A percentile compares a stretch with the other conserved stretches of the same genome.
phyloP scores from a whole-genome alignment of 2,329 filamentous ascomycete genomes.

The Xylaria arbuscula region DNA sequence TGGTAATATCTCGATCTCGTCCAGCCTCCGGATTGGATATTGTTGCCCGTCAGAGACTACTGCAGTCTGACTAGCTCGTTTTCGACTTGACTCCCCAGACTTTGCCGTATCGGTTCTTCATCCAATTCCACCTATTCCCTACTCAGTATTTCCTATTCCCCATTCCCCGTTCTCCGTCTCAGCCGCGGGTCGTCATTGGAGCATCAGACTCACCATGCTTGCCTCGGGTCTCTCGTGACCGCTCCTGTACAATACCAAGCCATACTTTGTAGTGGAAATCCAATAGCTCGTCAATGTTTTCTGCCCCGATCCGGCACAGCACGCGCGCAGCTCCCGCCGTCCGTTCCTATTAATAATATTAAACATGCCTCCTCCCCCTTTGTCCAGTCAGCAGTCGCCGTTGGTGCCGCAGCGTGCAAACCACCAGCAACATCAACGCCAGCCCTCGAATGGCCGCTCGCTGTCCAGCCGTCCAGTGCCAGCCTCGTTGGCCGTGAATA shows the following conservation, averaged over 20 bases:
- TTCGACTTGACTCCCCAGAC: too few species aligned
- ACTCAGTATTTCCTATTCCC: neutral
- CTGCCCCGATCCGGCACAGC: conserved; percentile 29
- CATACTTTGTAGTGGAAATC: conserved; percentile 27
- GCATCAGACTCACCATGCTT: conserved; percentile 23
- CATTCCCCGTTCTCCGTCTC: conserved; percentile 12
- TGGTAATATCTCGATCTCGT: too few species aligned
- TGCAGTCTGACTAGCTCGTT: conserved; percentile 9
- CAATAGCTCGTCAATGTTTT: conserved; percentile 12
- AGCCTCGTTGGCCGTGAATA: conserved; percentile 25
- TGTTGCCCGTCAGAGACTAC: neutral
- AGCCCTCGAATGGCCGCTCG: conserved; percentile 41
- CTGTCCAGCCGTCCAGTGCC: conserved; percentile 30
- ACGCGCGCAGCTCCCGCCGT: conserved; percentile 2
- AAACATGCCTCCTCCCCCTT: conserved; percentile 48
- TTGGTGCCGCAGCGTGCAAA: conserved; percentile 35
- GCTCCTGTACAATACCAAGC: conserved; percentile 16
- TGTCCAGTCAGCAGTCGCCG: conserved; percentile 42
- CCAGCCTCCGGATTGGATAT: conserved; percentile 24
- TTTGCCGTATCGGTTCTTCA: too few species aligned
- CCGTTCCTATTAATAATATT: conserved; percentile 12
- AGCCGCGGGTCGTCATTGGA: conserved; percentile 28
- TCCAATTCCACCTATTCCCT: neutral
- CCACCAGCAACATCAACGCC: conserved; percentile 32
- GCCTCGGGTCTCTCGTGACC: conserved; percentile 31